A percentile compares a stretch with the other conserved stretches of the same genome.
These are phyloP conservation scores for Vanilla planifolia DNA, from an alignment of 106 monocot species.

Conservation along the genomic window DNA sequence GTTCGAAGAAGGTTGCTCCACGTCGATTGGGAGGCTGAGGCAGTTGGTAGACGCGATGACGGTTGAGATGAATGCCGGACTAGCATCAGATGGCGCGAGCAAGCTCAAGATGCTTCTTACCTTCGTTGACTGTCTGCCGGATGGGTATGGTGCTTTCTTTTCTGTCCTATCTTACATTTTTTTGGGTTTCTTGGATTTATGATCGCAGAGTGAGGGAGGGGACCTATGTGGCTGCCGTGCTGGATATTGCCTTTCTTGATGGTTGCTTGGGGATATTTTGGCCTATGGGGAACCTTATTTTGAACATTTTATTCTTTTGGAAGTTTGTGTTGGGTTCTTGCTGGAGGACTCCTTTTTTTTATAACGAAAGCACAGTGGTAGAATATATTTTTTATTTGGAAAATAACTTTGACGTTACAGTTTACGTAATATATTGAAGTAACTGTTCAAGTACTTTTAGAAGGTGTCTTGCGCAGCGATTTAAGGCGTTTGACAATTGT, in stretches of 20 bases:
- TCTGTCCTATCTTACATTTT: background rate
- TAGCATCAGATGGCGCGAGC: constrained; percentile 72
- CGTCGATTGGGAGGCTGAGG: constrained; percentile 29
- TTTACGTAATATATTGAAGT: background rate
- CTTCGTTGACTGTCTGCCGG: constrained; percentile 50
- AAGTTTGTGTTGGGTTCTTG: background rate
- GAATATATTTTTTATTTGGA: background rate
- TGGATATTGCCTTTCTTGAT: background rate
- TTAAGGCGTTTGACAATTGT: too few relatives aligned
- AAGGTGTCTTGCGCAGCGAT: too few relatives aligned
- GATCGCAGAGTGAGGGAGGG: too few relatives aligned
- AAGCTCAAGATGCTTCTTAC: constrained; percentile 76
- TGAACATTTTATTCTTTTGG: constrained; percentile 6
- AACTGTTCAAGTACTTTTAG: too few relatives aligned
- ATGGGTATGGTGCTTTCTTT: constrained; percentile 30
- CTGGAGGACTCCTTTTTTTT: background rate
- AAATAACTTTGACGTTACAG: constrained; percentile 5
- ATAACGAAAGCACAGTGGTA: background rate
- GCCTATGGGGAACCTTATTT: too few relatives aligned
- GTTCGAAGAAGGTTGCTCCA: constrained; percentile 49
- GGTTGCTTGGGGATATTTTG: too few relatives aligned
- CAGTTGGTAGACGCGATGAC: constrained; percentile 72
- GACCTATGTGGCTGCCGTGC: background rate
- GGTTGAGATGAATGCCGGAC: constrained; percentile 77
- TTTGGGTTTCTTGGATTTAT: too few relatives aligned